Conservation (phyloP, 2,329 filamentous ascomycete genomes). For the Scleromitrula shiraiana region DNA sequence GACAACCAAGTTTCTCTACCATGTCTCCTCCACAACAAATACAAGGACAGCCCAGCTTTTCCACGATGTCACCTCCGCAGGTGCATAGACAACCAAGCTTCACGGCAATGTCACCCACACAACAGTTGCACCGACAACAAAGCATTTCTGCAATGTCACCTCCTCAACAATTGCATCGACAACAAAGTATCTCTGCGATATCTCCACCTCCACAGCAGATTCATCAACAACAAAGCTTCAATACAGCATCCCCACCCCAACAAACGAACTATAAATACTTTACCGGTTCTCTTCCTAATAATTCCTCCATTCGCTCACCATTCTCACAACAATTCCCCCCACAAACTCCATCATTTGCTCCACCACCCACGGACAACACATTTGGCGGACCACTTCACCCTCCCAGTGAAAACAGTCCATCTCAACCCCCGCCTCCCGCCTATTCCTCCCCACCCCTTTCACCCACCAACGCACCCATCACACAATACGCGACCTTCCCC, state of each 20-base stretch:
- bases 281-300: constrained; percentile 30
- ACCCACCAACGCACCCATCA: constrained; percentile 20
- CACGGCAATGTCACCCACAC: constrained; percentile 24
- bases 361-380: constrained; percentile 15
- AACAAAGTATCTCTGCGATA: constrained; percentile 6
- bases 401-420: constrained; percentile 2
- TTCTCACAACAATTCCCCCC: constrained; percentile 11
- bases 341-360: constrained; percentile 13
- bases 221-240: constrained; percentile 1
- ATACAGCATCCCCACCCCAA: background rate
- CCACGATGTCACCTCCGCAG: constrained; percentile 6
- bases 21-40: constrained; percentile 13
- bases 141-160: constrained; percentile 9
- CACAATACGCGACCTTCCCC: constrained; percentile 40
- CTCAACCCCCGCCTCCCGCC: constrained; percentile 12
- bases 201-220: constrained; percentile 5
- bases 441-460: constrained; percentile 4
- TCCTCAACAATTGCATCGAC: constrained; percentile 11
- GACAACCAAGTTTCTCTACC: constrained; percentile 7
- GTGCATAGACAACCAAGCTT: background rate
- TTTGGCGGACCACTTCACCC: constrained; percentile 1
- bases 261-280: constrained; percentile 26
- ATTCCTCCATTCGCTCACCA: constrained; percentile 16
- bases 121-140: background rate
- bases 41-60: constrained; percentile 4